phyloP scores from a whole-genome alignment of 495 filamentous ascomycete species.

The Parathielavia hyrcaniae region DNA sequence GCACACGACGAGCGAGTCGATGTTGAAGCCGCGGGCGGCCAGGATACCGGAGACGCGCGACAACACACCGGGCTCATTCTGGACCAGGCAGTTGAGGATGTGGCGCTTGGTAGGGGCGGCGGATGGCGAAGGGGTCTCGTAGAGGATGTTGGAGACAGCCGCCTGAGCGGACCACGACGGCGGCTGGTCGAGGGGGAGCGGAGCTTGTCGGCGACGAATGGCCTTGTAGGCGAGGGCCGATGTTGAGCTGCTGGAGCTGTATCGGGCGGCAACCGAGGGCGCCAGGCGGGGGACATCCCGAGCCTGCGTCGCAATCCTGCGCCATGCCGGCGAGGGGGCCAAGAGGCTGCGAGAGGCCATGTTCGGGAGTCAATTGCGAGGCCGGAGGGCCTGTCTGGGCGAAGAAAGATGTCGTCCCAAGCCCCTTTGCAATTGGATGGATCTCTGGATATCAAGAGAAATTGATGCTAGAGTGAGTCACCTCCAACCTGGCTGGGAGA shows the following conservation, averaged over 20 bases:
- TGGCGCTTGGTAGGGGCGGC: constrained; percentile 83
- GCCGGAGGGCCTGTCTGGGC: constrained; percentile 12
- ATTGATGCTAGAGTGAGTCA: constrained; percentile 21
- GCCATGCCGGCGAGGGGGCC: constrained; percentile 31
- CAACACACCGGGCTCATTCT: constrained; percentile 96
- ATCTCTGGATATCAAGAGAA: not conserved
- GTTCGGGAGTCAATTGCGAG: constrained; percentile 24
- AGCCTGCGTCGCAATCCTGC: constrained; percentile 29
- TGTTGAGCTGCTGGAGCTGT: constrained; percentile 54
- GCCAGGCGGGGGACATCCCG: constrained; percentile 23
- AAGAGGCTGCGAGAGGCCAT: constrained; percentile 45
- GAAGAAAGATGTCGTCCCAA: not conserved
- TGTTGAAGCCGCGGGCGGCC: constrained; percentile 96
- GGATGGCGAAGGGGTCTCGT: constrained; percentile 88
- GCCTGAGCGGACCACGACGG: constrained; percentile 89
- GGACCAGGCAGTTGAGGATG: constrained; percentile 94
- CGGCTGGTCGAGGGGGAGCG: constrained; percentile 71
- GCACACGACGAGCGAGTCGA: constrained; percentile 95
- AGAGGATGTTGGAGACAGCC: constrained; percentile 95
- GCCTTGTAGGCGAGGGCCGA: constrained; percentile 96
- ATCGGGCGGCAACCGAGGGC: constrained; percentile 20
- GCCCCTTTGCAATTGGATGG: not conserved
- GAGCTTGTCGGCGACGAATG: constrained; percentile 78
- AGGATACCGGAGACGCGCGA: constrained; percentile 95
- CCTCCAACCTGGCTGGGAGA: constrained; percentile 2